Base-by-base conservation (phyloP, 371 early-diverging fungal species). In the Funneliformis caledonium region DNA sequence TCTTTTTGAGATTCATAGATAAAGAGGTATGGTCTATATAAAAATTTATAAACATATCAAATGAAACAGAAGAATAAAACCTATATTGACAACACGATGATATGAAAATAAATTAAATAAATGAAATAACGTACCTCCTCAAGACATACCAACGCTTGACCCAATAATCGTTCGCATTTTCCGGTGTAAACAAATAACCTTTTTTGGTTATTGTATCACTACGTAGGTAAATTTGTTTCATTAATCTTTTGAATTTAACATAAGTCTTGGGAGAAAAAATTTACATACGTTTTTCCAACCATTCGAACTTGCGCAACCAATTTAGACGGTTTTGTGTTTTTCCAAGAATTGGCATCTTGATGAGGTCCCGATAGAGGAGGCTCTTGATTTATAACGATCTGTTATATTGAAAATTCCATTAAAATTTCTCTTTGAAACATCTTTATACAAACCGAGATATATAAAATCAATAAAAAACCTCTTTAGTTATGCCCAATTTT, bases 121-220 rank as follows among this genome's bases (percentile, higher is more conserved):
- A 8, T 42, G 42, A 31, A 42, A 22, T 43, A 43, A 60, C 76
- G 81, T 88, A 89, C 85, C 93, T 88, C 61, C 95, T 92, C 72
- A 97, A 89, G 52, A 96, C 95, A 85, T 95, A 91, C 93, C 93
- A 96, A 5, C 93, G 88, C 75, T 91, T 90, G 3, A 89, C 86
- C 97, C 97, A 97, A 33, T 83, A 81, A 75, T 92, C 92, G 26
- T 88, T 88, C 12, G 88, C 85, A 75, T 89, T 85, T 67, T 94
- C 89, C 47, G 91, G 92, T 78, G 89, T 91, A 22, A 89, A 85
- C 31, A 91, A 83, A 70, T 91, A 90, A 22, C 93, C 91, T 73
- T 85, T 88, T 81, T 90, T 91, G 22, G 91, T 85, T 19, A 91
- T 83, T 80, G 84, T 90, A 12, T 88, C 90, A 52, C 92, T 92